A percentile compares a stretch with the other conserved stretches of the same genome.
phyloP scores from a whole-genome alignment of 2,329 filamentous ascomycete genomes.

The Parastagonospora nodorum region DNA sequence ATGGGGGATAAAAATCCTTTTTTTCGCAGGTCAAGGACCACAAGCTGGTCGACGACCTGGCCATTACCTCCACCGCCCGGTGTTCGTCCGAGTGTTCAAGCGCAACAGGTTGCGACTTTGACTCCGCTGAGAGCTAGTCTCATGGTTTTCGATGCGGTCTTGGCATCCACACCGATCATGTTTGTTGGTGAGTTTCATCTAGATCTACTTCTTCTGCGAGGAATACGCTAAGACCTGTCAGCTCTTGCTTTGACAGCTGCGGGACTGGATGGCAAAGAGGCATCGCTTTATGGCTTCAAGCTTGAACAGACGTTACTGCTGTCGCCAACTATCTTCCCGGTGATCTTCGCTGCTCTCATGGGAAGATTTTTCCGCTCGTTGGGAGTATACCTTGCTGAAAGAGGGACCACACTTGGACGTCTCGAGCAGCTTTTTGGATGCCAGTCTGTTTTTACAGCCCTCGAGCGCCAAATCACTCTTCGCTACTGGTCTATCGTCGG shows the following conservation, averaged over 20 bases:
- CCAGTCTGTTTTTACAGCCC: slow-evolving; percentile 35
- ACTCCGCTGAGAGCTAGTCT: slow-evolving; percentile 25
- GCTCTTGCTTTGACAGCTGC: slow-evolving; percentile 32
- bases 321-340: slow-evolving; percentile 35
- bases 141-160: slow-evolving; percentile 26
- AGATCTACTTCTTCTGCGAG: too few relatives aligned
- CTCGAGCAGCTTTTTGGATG: slow-evolving; percentile 36
- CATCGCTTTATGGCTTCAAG: slow-evolving; percentile 16
- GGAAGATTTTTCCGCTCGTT: slow-evolving; percentile 32
- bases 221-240: slow-evolving; percentile 11
- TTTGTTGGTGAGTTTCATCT: slow-evolving; percentile 26
- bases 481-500: slow-evolving; percentile 32
- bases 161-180: slow-evolving; percentile 32
- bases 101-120: slow-evolving; percentile 21
- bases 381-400: slow-evolving; percentile 32
- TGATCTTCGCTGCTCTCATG: slow-evolving; percentile 39
- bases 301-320: slow-evolving; percentile 25
- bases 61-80: not conserved
- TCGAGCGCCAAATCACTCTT: slow-evolving; percentile 35
- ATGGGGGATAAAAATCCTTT: slow-evolving; percentile 5
- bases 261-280: slow-evolving; percentile 21
- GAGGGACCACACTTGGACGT: slow-evolving; percentile 36
- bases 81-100: slow-evolving; percentile 20
- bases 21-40: not conserved
- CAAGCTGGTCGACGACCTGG: not conserved